Conservation (phyloP, 306 rosid genomes). For the Rosa lucieae region DNA sequence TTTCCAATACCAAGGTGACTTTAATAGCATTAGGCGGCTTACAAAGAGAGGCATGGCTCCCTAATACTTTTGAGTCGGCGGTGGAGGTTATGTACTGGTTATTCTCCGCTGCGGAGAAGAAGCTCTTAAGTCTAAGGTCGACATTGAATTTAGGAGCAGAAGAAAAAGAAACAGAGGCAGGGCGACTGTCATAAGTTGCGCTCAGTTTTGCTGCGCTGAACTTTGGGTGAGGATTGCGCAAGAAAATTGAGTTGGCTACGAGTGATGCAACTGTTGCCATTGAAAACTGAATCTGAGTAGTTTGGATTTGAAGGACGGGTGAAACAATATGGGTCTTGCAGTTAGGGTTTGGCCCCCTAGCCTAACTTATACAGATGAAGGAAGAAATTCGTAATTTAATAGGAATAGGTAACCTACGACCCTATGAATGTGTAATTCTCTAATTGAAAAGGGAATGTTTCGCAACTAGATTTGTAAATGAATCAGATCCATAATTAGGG, state of each 20-base stretch:
- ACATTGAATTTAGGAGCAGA: not conserved
- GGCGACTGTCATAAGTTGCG: not conserved
- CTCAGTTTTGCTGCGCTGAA: not conserved
- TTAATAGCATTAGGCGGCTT: not conserved
- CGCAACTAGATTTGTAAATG: no score
- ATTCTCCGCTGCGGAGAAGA: not conserved
- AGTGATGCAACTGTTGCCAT: slow-evolving; percentile 2
- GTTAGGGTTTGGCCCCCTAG: no score
- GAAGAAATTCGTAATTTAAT: no score
- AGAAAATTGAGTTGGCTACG: not conserved
- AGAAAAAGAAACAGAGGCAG: not conserved
- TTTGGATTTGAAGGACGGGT: no score
- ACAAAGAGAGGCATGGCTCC: not conserved
- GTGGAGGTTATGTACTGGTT: not conserved
- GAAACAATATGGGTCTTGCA: no score
- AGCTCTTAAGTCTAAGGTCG: not conserved
- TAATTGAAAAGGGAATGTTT: slow-evolving; percentile 39
- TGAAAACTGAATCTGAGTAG: not conserved
- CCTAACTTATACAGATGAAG: no score
- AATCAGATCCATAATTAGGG: no score
- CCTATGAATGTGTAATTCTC: no score
- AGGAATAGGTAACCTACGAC: no score
- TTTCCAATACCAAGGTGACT: not conserved
- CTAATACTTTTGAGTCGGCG: not conserved
- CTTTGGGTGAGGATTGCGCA: not conserved